These are phyloP conservation scores for Fusarium algeriense DNA, from an alignment of 2,329 filamentous ascomycete species.

Conservation along the genomic window DNA sequence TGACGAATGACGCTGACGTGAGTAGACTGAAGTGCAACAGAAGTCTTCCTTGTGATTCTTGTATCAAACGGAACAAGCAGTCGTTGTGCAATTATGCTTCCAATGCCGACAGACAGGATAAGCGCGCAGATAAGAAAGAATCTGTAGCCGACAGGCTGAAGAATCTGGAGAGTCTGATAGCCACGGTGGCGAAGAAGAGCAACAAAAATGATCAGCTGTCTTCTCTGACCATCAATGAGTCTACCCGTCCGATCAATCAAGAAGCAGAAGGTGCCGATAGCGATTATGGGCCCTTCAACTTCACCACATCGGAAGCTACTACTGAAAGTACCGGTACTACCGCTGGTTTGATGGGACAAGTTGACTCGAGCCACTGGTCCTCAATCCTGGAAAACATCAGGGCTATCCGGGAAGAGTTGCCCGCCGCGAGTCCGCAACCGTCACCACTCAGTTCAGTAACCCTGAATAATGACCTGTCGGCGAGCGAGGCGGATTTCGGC, in stretches of 20 bases:
- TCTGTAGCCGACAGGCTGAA: slow-evolving; percentile 46
- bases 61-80: slow-evolving; percentile 43
- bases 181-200: slow-evolving; percentile 21
- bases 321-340: rapidly evolving
- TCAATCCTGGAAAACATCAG: slow-evolving; percentile 53
- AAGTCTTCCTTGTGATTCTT: slow-evolving; percentile 49
- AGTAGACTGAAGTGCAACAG: slow-evolving; percentile 52
- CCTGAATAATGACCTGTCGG: rapidly evolving
- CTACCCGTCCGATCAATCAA: rapidly evolving
- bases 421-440: neutral
- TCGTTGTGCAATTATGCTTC: slow-evolving; percentile 48
- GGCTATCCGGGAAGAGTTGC: slow-evolving; percentile 50
- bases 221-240: neutral
- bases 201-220: neutral
- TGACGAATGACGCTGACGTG: neutral
- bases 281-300: rapidly evolving
- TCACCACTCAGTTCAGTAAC: rapidly evolving
- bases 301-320: too few relatives aligned
- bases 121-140: neutral
- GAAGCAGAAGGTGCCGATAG: neutral
- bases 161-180: slow-evolving; percentile 47
- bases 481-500: neutral
- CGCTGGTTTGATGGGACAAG: slow-evolving; percentile 18
- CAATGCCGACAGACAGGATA: slow-evolving; percentile 43
- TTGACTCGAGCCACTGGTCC: slow-evolving; percentile 52